Evolutionary conservation across 2,329 filamentous ascomycete species (phyloP).

Genomic region (Scleromitrula shiraiana): DNA sequence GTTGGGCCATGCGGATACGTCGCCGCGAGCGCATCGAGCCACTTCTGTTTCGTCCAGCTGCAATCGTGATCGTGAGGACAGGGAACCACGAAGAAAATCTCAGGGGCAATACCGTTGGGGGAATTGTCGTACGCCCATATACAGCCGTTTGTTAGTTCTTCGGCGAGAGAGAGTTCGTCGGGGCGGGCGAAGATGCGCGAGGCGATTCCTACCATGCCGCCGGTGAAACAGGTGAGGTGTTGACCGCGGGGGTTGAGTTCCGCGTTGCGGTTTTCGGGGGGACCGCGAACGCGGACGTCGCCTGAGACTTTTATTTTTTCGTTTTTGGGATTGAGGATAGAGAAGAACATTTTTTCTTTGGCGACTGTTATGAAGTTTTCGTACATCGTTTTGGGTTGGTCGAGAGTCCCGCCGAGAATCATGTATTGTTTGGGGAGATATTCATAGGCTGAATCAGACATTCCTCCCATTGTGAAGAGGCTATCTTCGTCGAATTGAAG

Average conservation of each 20-base stretch:
- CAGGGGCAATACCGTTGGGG: constrained; percentile 54
- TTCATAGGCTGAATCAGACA: constrained; percentile 52
- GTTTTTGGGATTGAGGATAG: constrained; percentile 35
- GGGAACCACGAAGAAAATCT: constrained; percentile 38
- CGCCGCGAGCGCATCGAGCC: constrained; percentile 29
- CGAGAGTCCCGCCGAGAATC: constrained; percentile 22
- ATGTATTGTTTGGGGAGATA: constrained; percentile 51
- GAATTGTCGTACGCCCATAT: constrained; percentile 53
- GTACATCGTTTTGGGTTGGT: constrained; percentile 33
- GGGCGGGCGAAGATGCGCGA: constrained; percentile 51
- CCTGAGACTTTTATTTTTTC: constrained; percentile 42
- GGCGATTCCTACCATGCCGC: constrained; percentile 62
- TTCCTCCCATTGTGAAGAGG: constrained; percentile 46
- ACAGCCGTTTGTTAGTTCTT: constrained; percentile 54
- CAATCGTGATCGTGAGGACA: constrained; percentile 21
- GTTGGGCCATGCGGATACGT: neutral
- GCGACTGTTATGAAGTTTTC: constrained; percentile 38
- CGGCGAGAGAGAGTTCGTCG: constrained; percentile 47
- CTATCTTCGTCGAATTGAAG: constrained; percentile 43
- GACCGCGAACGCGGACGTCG: constrained; percentile 29
- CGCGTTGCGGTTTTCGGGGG: constrained; percentile 39
- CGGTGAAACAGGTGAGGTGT: constrained; percentile 65
- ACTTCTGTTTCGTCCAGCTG: constrained; percentile 41
- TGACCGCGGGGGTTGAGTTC: constrained; percentile 36
- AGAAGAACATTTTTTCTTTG: constrained; percentile 38